phyloP scores from a whole-genome alignment of 768 basidiomycete genomes.

The Tricholoma furcatifolium region DNA sequence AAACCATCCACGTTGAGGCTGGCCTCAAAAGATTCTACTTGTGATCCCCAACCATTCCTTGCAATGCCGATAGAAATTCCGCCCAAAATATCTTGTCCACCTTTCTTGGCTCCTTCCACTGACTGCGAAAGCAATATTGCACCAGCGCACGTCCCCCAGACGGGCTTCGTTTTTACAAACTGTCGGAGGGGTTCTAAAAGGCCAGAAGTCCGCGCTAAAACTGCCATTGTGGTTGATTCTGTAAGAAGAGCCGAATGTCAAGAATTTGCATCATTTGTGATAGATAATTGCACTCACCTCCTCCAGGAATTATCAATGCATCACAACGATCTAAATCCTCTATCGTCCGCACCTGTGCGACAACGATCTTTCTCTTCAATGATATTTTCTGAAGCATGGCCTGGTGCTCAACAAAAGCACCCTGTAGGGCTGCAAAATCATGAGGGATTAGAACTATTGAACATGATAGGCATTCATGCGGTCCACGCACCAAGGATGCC shows the following conservation, averaged over 20 bases:
- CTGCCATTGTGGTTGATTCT: slow-evolving; percentile 93
- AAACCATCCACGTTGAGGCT: slow-evolving; percentile 65
- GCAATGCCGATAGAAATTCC: slow-evolving; percentile 79
- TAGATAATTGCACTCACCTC: slow-evolving; percentile 46
- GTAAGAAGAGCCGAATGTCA: background rate
- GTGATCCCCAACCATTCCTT: slow-evolving; percentile 93
- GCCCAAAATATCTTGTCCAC: slow-evolving; percentile 83
- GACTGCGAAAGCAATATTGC: slow-evolving; percentile 82
- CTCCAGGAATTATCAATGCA: slow-evolving; percentile 91
- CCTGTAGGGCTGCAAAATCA: slow-evolving; percentile 72
- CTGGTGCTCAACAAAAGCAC: slow-evolving; percentile 90
- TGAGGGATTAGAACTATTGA: background rate
- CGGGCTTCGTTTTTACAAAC: slow-evolving; percentile 70
- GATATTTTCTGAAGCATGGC: slow-evolving; percentile 59
- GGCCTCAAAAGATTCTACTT: slow-evolving; percentile 91
- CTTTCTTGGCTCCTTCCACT: slow-evolving; percentile 77
- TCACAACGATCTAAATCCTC: slow-evolving; percentile 77
- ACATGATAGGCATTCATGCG: background rate
- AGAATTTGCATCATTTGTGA: background rate
- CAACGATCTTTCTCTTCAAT: slow-evolving; percentile 40
- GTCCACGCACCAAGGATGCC: slow-evolving; percentile 51
- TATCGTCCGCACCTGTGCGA: slow-evolving; percentile 65
- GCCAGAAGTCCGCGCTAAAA: slow-evolving; percentile 69
- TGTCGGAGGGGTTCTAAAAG: slow-evolving; percentile 77
- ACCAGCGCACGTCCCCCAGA: slow-evolving; percentile 97